Evolutionary conservation across 2,329 filamentous ascomycete genomes (phyloP), one percentile per base, ranked within the genome.

Genomic region (Diaporthe velutina): DNA sequence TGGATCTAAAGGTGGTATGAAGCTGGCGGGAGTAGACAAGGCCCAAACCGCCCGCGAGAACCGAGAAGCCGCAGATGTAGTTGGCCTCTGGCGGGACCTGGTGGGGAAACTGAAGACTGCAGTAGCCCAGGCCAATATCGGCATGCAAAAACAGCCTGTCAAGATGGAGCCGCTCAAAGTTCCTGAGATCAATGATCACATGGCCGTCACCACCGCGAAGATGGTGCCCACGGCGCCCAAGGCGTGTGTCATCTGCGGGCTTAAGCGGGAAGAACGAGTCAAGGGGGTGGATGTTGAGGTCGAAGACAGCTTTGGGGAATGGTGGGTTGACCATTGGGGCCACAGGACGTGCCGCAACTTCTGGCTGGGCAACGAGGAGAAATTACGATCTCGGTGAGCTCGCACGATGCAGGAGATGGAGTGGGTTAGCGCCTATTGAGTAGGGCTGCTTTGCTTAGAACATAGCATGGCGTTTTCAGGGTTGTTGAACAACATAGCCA

Each of bases 231-330:
- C 91, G 30, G 93, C 95, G 4, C 86, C 91, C 0, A 93, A 94
- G 82, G 87, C 93, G 1, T 98, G 96, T 84, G 90, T 96, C 68
- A 86, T 98, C 42, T 98, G 96, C 83, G 96, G 96, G 0, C 84
- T 98, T 77, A 97, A 94, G 85, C 88, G 96, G 77, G 95, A 98
- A 54, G 96, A 98, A 84, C 89, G 96, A 67, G 88, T 98, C 15
- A 83, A 86, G 28, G 95, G 92, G 80, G 90, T 97, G 45, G 95
- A 98, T 80, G 86, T 92, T 70, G 88, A 92, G 35, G 91, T 97
- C 12, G 92, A 96, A 79, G 96, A 98, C 83, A 95, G 94, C 82
- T 98, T 98, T 86, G 95, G 95, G 17, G 96, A 98, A 85, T 98
- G 95, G 95, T 98, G 96, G 96, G 88, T 93, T 55, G 95, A 98